Conservation (phyloP, 2,329 filamentous ascomycete genomes). For the Colletotrichum chlorophyti region DNA sequence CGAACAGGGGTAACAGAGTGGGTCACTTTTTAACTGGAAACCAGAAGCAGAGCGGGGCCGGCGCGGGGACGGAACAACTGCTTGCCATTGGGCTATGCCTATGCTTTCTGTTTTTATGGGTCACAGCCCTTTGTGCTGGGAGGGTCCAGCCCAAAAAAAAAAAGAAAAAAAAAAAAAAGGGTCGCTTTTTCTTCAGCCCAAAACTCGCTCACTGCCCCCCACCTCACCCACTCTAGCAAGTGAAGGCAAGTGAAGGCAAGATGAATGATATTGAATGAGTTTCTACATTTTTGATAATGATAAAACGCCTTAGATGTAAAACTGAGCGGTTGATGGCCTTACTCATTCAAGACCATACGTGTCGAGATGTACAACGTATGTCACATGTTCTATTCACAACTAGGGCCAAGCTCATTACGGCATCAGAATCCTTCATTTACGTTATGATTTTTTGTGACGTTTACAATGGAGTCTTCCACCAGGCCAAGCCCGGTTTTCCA, state of each 20-base stretch:
- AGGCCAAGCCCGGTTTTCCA: neutral
- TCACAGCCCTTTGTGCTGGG: slow-evolving; percentile 1
- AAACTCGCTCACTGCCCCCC: neutral
- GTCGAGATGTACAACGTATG: no score
- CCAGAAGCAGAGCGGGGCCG: neutral
- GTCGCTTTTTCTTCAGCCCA: neutral
- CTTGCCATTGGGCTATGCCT: slow-evolving; percentile 6
- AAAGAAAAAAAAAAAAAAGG: slow-evolving; percentile 2
- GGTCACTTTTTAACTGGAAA: slow-evolving; percentile 16
- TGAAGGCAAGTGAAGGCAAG: no score
- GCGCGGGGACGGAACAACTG: slow-evolving; percentile 12
- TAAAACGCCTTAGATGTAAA: no score
- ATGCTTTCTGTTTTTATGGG: neutral
- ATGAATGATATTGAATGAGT: no score
- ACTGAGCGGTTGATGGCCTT: no score
- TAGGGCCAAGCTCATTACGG: neutral
- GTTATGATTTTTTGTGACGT: slow-evolving; percentile 1
- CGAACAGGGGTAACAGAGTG: slow-evolving; percentile 22
- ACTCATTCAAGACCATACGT: no score
- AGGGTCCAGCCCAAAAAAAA: no score
- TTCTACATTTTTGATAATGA: no score
- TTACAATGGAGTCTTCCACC: neutral
- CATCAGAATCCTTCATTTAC: neutral
- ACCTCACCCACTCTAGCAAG: no score
- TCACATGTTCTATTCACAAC: no score